These are phyloP conservation scores for Nitzschia sp. DNA, from an alignment of 108 stramenopile genomes.

Conservation along the genomic window DNA sequence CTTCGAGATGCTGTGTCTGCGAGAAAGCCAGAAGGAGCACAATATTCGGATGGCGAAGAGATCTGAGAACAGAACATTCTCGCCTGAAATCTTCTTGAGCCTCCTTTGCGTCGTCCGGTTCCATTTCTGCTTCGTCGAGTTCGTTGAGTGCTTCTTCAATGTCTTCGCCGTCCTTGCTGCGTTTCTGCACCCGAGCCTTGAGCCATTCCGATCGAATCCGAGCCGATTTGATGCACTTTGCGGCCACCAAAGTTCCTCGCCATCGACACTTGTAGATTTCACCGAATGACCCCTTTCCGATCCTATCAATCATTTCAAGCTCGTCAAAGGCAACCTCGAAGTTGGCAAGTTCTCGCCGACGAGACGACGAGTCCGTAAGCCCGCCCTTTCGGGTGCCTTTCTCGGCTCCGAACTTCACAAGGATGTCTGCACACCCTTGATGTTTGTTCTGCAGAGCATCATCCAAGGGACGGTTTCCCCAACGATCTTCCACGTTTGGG, in stretches of 20 bases:
- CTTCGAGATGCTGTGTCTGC: constrained; percentile 70
- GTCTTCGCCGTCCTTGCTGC: constrained; percentile 38
- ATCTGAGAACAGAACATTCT: constrained; percentile 76
- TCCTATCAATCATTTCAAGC: constrained; percentile 85
- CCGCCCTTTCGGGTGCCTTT: constrained; percentile 7
- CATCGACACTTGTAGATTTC: constrained; percentile 86
- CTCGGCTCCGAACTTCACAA: constrained; percentile 63
- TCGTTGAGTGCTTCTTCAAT: constrained; percentile 48
- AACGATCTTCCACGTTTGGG: constrained; percentile 83
- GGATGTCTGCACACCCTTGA: constrained; percentile 35
- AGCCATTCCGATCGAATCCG: constrained; percentile 82
- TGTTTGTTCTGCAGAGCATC: constrained; percentile 57
- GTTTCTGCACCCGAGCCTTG: constrained; percentile 48
- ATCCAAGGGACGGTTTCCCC: constrained; percentile 84
- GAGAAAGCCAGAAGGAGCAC: constrained; percentile 85
- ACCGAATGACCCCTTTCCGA: constrained; percentile 88
- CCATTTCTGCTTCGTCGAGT: constrained; percentile 39
- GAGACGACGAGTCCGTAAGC: constrained; percentile 24
- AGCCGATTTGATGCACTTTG: constrained; percentile 83
- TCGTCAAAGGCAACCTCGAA: constrained; percentile 77
- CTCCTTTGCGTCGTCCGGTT: constrained; percentile 54
- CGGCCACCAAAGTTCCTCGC: constrained; percentile 85
- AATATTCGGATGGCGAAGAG: constrained; percentile 84
- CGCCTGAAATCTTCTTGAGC: constrained; percentile 79
- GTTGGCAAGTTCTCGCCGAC: constrained; percentile 55